A percentile compares a stretch with the other conserved stretches of the same genome.
These are phyloP conservation scores for Mycena sanguinolenta DNA, from an alignment of 768 basidiomycete genomes.

Conservation along the genomic window DNA sequence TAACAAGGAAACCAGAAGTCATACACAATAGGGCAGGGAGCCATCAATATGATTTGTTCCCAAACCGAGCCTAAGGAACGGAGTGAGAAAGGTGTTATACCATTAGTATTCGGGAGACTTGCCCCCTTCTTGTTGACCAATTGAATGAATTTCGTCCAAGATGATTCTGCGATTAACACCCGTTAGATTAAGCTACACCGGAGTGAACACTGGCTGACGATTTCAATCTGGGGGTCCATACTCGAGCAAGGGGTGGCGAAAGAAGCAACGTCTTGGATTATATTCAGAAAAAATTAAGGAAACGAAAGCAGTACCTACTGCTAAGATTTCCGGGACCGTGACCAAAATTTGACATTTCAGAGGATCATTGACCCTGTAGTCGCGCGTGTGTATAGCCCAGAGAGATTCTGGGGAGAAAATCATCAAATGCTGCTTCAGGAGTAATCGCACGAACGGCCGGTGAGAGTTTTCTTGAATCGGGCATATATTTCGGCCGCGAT, in stretches of 20 bases:
- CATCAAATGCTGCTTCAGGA: not conserved
- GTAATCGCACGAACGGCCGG: slow-evolving; percentile 53
- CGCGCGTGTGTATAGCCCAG: slow-evolving; percentile 78
- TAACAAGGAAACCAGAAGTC: slow-evolving; percentile 42
- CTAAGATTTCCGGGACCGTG: slow-evolving; percentile 80
- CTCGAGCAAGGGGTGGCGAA: slow-evolving; percentile 71
- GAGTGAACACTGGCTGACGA: slow-evolving; percentile 52
- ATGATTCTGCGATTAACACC: slow-evolving; percentile 67
- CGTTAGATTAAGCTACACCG: not conserved
- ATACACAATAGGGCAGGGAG: slow-evolving; percentile 81
- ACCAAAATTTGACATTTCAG: slow-evolving; percentile 80
- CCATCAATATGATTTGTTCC: slow-evolving; percentile 80
- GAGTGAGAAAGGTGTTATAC: not conserved
- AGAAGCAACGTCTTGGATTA: slow-evolving; percentile 59
- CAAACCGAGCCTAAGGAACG: slow-evolving; percentile 57
- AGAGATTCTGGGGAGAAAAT: slow-evolving; percentile 57
- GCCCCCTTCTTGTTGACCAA: slow-evolving; percentile 79
- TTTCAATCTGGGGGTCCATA: slow-evolving; percentile 75
- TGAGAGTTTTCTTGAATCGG: slow-evolving; percentile 67
- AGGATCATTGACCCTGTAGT: slow-evolving; percentile 72
- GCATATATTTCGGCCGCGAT: slow-evolving; percentile 83
- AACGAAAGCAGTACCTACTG: slow-evolving; percentile 49
- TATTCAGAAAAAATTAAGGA: not conserved
- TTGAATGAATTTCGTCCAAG: slow-evolving; percentile 76
- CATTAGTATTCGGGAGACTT: slow-evolving; percentile 19